Evolutionary conservation across 2,329 filamentous ascomycete species (phyloP).

Genomic region (Nemania abortiva): DNA sequence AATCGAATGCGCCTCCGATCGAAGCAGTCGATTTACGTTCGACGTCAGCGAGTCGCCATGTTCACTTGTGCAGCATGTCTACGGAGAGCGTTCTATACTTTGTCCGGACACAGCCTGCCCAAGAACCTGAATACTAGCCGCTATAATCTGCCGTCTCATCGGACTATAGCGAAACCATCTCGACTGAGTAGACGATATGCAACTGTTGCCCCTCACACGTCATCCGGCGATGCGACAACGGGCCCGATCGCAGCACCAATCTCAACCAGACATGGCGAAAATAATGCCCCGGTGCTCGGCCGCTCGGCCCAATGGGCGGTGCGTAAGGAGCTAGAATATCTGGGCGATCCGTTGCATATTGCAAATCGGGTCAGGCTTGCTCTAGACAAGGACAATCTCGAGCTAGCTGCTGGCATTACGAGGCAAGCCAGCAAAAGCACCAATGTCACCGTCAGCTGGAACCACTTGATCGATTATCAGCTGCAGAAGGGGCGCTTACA

Average conservation of each 20-base stretch:
- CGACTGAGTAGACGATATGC: slow-evolving; percentile 41
- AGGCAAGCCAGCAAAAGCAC: slow-evolving; percentile 75
- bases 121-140: slow-evolving; percentile 22
- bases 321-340: slow-evolving; percentile 69
- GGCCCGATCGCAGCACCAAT: background rate
- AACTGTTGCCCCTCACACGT: slow-evolving; percentile 25
- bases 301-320: slow-evolving; percentile 53
- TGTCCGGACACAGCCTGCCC: slow-evolving; percentile 40
- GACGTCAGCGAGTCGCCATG: slow-evolving; percentile 48
- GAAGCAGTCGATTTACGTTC: slow-evolving; percentile 18
- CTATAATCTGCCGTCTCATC: slow-evolving; percentile 24
- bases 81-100: slow-evolving; percentile 43
- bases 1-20: slow-evolving; percentile 24
- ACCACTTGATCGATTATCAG: slow-evolving; percentile 81
- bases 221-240: slow-evolving; percentile 18
- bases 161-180: slow-evolving; percentile 23
- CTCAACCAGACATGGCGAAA: slow-evolving; percentile 38
- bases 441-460: slow-evolving; percentile 84
- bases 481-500: slow-evolving; percentile 71
- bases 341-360: slow-evolving; percentile 79
- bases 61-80: slow-evolving; percentile 56
- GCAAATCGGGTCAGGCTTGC: slow-evolving; percentile 73
- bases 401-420: slow-evolving; percentile 76
- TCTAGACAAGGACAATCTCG: slow-evolving; percentile 69
- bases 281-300: slow-evolving; percentile 45